Conservation (phyloP, 306 rosid species). For the Vigna reflexopilosa region DNA sequence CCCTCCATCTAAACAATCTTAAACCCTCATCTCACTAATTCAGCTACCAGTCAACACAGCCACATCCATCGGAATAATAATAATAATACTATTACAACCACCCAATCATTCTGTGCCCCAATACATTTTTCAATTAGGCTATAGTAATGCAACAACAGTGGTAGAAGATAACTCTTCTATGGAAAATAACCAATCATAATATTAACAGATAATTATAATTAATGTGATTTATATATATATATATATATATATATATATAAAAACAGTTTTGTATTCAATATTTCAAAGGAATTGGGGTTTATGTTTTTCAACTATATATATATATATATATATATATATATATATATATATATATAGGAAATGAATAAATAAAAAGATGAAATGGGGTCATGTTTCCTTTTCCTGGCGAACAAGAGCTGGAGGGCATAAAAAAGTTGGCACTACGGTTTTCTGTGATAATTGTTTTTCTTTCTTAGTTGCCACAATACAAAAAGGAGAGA, state of each 20-base stretch:
- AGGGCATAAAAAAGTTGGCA: slow-evolving; percentile 52
- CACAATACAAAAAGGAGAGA: slow-evolving; percentile 48
- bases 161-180: slow-evolving; percentile 40
- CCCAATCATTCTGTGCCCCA: slow-evolving; percentile 33
- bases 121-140: background rate
- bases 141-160: slow-evolving; percentile 2
- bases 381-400: slow-evolving; percentile 46
- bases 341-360: no score
- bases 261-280: no score
- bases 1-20: background rate
- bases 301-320: no score
- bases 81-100: background rate
- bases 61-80: background rate
- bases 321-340: no score
- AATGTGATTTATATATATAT: no score
- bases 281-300: no score
- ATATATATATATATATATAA: no score
- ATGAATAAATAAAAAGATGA: background rate
- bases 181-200: slow-evolving; percentile 29
- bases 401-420: slow-evolving; percentile 46
- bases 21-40: background rate
- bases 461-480: slow-evolving; percentile 19
- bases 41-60: slow-evolving; percentile 22
- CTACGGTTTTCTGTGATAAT: slow-evolving; percentile 57
- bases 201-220: no score